Conservation (phyloP, 352 stramenopile genomes). For the Phytophthora megakarya region DNA sequence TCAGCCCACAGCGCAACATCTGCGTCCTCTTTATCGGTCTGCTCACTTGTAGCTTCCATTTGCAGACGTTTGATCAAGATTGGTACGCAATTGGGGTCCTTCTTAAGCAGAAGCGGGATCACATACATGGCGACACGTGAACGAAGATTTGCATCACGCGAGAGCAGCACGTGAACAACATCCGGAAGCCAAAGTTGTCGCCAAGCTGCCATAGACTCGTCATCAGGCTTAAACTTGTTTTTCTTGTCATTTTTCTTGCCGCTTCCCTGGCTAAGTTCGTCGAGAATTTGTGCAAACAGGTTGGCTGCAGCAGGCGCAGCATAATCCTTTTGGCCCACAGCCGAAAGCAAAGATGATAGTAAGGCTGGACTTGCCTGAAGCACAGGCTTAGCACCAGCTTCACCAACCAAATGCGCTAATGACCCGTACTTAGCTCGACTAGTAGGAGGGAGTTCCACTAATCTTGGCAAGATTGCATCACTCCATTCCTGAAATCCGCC, state of each 20-base stretch:
- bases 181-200: conserved; percentile 60
- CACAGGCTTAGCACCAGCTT: conserved; percentile 50
- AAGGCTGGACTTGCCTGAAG: conserved; percentile 52
- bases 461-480: conserved; percentile 41
- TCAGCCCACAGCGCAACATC: conserved; percentile 72
- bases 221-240: conserved; percentile 19
- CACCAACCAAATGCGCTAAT: conserved; percentile 55
- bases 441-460: conserved; percentile 63
- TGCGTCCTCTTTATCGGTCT: conserved; percentile 19
- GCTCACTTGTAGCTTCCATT: conserved; percentile 22
- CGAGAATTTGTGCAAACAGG: conserved; percentile 75
- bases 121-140: conserved; percentile 76
- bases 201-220: conserved; percentile 37
- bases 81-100: conserved; percentile 59
- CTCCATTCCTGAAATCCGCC: conserved; percentile 55
- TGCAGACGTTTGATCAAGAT: conserved; percentile 60
- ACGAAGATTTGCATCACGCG: conserved; percentile 55
- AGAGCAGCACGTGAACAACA: conserved; percentile 60
- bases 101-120: conserved; percentile 73
- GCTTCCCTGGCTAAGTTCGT: conserved; percentile 36
- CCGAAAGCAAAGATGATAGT: conserved; percentile 59
- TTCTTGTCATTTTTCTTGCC: conserved; percentile 25
- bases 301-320: conserved; percentile 63
- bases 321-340: conserved; percentile 76
- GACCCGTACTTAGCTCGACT: conserved; percentile 78